phyloP scores from a whole-genome alignment of 768 basidiomycete species.

The Mycena albidolilacea region DNA sequence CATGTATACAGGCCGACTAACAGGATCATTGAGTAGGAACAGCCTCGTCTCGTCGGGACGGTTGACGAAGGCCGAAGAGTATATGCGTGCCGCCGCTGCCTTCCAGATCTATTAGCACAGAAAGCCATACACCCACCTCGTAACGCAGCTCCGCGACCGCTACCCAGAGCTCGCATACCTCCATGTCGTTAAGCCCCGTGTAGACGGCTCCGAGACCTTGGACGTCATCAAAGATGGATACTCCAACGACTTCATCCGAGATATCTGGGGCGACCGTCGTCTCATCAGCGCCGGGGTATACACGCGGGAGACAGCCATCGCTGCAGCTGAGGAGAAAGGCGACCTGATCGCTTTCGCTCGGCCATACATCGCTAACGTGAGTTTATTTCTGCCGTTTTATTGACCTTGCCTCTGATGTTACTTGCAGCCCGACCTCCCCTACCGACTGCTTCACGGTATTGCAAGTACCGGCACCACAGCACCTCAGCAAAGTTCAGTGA shows the following conservation, averaged over 20 bases:
- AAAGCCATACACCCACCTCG: not conserved
- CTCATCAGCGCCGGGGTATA: not conserved
- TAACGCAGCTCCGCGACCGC: not conserved
- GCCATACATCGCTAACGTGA: conserved; percentile 55
- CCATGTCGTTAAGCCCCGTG: not conserved
- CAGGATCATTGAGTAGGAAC: too few relatives aligned
- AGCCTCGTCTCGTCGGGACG: too few relatives aligned
- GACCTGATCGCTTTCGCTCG: conserved; percentile 55
- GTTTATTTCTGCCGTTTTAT: conserved; percentile 21
- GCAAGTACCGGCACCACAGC: conserved; percentile 8
- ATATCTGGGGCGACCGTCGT: not conserved
- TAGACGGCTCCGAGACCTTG: conserved; percentile 29
- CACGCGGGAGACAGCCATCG: not conserved
- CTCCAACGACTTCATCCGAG: not conserved
- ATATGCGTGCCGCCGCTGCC: too few relatives aligned
- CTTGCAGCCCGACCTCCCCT: conserved; percentile 48
- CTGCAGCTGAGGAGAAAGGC: conserved; percentile 46
- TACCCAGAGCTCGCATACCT: not conserved
- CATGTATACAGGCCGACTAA: too few relatives aligned
- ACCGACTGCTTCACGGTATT: conserved; percentile 34
- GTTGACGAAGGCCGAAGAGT: too few relatives aligned
- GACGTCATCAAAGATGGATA: not conserved
- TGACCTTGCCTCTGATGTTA: not conserved
- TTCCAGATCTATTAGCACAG: too few relatives aligned
- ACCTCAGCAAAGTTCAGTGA: too few relatives aligned